Evolutionary conservation across 108 stramenopile genomes (phyloP).

Genomic region (Cyclostephanos invisitatus): DNA sequence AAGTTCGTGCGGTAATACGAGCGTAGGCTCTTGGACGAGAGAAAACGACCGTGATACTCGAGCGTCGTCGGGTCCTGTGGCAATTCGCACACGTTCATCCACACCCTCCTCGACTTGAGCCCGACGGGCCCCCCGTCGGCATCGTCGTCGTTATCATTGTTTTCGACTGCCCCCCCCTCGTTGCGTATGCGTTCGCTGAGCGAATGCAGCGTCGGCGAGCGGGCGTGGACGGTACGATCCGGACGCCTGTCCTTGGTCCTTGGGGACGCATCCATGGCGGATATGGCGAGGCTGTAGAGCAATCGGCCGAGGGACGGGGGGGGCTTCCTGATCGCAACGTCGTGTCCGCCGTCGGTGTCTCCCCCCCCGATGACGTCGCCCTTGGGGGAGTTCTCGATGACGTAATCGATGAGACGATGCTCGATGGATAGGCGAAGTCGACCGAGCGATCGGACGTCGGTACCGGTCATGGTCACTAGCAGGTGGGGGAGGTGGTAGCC

Average conservation of each 20-base stretch:
- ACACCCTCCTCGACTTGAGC: conserved; percentile 28
- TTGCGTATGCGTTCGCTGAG: background rate
- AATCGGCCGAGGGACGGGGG: conserved; percentile 39
- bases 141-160: background rate
- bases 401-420: conserved; percentile 26
- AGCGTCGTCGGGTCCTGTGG: conserved; percentile 34
- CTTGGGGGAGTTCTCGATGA: conserved; percentile 18
- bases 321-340: background rate
- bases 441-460: conserved; percentile 33
- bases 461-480: conserved; percentile 30
- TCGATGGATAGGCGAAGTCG: conserved; percentile 27
- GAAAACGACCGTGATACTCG: conserved; percentile 38
- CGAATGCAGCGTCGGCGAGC: background rate
- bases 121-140: background rate
- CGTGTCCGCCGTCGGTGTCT: conserved; percentile 1
- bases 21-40: conserved; percentile 22
- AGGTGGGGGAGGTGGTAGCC: conserved; percentile 33
- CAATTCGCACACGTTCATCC: conserved; percentile 47
- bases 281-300: conserved; percentile 33
- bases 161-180: background rate
- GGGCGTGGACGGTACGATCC: conserved; percentile 31
- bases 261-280: conserved; percentile 30
- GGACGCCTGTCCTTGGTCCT: conserved; percentile 28
- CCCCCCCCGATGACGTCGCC: background rate
- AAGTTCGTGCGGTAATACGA: conserved; percentile 29